Evolutionary conservation across 2,329 filamentous ascomycete genomes (phyloP).

Genomic region (Elsinoe perseae): DNA sequence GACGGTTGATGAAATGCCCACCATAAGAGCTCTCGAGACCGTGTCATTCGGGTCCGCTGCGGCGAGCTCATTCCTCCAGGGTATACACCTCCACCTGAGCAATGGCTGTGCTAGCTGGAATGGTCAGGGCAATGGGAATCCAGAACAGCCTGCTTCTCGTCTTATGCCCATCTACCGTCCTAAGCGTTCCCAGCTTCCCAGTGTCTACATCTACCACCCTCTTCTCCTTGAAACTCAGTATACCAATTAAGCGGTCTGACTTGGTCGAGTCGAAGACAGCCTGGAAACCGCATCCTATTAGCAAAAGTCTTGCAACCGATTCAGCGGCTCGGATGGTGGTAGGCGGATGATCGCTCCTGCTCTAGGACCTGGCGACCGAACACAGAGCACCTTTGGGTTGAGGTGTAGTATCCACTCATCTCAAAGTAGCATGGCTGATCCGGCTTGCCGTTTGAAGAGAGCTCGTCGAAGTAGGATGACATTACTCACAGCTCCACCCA

Average conservation of each 20-base stretch:
- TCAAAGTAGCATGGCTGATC: slow-evolving; percentile 26
- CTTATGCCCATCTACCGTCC: slow-evolving; percentile 40
- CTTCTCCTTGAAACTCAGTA: slow-evolving; percentile 38
- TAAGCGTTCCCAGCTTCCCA: slow-evolving; percentile 32
- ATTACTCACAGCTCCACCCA: slow-evolving; percentile 38
- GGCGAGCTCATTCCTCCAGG: neutral
- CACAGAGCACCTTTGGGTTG: slow-evolving; percentile 39
- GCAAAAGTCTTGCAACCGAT: slow-evolving; percentile 35
- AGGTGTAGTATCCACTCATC: slow-evolving; percentile 34
- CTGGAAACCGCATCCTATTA: slow-evolving; percentile 42
- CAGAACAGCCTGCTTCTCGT: slow-evolving; percentile 42
- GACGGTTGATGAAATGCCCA: too few relatives aligned
- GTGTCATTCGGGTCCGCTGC: too few relatives aligned
- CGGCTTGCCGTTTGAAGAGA: slow-evolving; percentile 23
- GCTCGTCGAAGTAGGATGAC: slow-evolving; percentile 39
- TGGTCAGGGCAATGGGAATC: slow-evolving; percentile 49
- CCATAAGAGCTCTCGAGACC: too few relatives aligned
- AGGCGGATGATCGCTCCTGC: slow-evolving; percentile 39
- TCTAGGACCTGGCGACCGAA: slow-evolving; percentile 38
- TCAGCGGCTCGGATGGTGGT: slow-evolving; percentile 5
- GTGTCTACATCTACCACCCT: slow-evolving; percentile 31
- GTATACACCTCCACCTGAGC: slow-evolving; percentile 22
- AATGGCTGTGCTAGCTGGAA: slow-evolving; percentile 45
- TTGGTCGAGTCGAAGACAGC: slow-evolving; percentile 28
- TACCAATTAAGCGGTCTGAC: slow-evolving; percentile 36